These are phyloP conservation scores for Trichophyton mentagrophytes DNA, from an alignment of 2,329 filamentous ascomycete genomes.

Conservation along the genomic window DNA sequence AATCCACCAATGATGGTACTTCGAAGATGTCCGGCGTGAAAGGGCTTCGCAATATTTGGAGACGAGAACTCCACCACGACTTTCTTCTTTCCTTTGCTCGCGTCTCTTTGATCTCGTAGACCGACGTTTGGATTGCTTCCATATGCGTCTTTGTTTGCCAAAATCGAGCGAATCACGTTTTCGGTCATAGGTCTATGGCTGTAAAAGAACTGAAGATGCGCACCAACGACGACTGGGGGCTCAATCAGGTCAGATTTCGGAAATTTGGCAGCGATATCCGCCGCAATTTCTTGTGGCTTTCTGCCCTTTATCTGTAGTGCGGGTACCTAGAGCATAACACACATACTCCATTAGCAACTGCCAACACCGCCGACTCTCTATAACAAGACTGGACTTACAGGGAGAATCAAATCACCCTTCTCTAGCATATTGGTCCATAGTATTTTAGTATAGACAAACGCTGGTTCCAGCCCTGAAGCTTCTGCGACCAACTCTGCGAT, in stretches of 20 bases:
- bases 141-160: slow-evolving; percentile 43
- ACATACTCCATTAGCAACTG: not conserved
- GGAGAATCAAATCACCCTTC: slow-evolving; percentile 35
- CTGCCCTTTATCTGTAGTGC: slow-evolving; percentile 41
- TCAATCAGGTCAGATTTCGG: slow-evolving; percentile 46
- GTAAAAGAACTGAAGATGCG: slow-evolving; percentile 55
- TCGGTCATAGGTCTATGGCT: slow-evolving; percentile 44
- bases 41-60: slow-evolving; percentile 55
- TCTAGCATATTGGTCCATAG: slow-evolving; percentile 36
- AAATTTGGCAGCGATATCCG: slow-evolving; percentile 45
- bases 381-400: slow-evolving; percentile 21
- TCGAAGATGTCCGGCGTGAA: slow-evolving; percentile 52
- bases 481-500: slow-evolving; percentile 32
- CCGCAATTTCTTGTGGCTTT: slow-evolving; percentile 45
- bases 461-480: slow-evolving; percentile 27
- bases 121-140: slow-evolving; percentile 49
- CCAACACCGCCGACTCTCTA: not conserved
- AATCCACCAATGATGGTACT: slow-evolving; percentile 57
- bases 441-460: slow-evolving; percentile 29
- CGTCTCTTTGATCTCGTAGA: slow-evolving; percentile 45
- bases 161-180: slow-evolving; percentile 47
- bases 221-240: slow-evolving; percentile 43
- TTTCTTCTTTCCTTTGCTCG: slow-evolving; percentile 44
- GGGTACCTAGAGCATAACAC: slow-evolving; percentile 22
- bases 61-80: slow-evolving; percentile 54